phyloP scores from a whole-genome alignment of 1,139 yeast genomes.

The Suhomyces coccinellae region DNA sequence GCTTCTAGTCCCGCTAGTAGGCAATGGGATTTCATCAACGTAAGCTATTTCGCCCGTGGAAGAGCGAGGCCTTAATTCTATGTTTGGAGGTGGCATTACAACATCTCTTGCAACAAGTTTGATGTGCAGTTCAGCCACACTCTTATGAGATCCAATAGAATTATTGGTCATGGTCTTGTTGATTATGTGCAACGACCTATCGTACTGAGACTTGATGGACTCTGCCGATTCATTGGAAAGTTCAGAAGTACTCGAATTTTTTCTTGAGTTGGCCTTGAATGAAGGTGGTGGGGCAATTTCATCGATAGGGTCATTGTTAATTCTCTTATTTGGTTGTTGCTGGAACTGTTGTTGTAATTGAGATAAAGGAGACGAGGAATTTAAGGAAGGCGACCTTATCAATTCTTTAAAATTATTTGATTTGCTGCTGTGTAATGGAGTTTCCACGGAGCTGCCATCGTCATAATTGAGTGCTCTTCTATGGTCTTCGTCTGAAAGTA shows the following conservation, averaged over 20 bases:
- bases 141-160: slow-evolving; percentile 13
- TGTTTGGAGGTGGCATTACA: slow-evolving; percentile 10
- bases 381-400: slow-evolving; percentile 24
- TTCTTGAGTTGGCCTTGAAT: slow-evolving; percentile 5
- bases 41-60: slow-evolving; percentile 31
- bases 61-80: slow-evolving; percentile 28
- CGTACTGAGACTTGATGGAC: slow-evolving; percentile 22
- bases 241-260: slow-evolving; percentile 18
- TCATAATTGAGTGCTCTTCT: slow-evolving; percentile 7
- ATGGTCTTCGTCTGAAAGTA: slow-evolving; percentile 23
- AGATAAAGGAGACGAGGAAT: slow-evolving; percentile 19
- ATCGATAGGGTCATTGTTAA: slow-evolving; percentile 3
- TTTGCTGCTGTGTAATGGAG: slow-evolving; percentile 15
- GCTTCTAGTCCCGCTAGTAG: background rate
- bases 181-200: slow-evolving; percentile 30
- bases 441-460: slow-evolving; percentile 6
- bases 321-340: slow-evolving; percentile 6
- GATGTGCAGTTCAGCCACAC: slow-evolving; percentile 9
- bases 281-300: slow-evolving; percentile 13
- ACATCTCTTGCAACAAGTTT: slow-evolving; percentile 17
- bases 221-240: slow-evolving; percentile 21
- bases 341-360: slow-evolving; percentile 18
- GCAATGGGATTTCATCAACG: slow-evolving; percentile 9
- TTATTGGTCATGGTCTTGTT: slow-evolving; percentile 28
- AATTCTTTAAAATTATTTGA: slow-evolving; percentile 24